These are phyloP conservation scores for Tylopilus cervinicoccineus DNA, from an alignment of 768 basidiomycete species.

Conservation along the genomic window DNA sequence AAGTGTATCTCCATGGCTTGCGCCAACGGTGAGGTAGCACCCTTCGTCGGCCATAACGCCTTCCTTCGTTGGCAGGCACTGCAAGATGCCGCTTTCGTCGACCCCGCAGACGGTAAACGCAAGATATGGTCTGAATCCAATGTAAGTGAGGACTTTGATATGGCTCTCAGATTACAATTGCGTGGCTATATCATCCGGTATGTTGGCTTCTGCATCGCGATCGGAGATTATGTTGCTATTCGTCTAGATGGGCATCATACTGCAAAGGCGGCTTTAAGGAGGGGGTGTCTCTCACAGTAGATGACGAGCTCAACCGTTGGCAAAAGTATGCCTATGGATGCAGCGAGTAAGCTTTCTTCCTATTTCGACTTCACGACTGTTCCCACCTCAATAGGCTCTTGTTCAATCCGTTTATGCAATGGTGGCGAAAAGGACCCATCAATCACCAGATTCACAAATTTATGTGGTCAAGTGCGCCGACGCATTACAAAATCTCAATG, in stretches of 20 bases:
- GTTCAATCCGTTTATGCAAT: slow-evolving; percentile 77
- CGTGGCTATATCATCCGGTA: slow-evolving; percentile 69
- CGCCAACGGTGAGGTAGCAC: slow-evolving; percentile 73
- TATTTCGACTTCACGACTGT: background rate
- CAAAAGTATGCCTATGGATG: slow-evolving; percentile 81
- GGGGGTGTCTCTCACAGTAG: slow-evolving; percentile 84
- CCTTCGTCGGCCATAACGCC: slow-evolving; percentile 85
- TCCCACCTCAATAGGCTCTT: slow-evolving; percentile 52
- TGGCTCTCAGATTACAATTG: slow-evolving; percentile 56
- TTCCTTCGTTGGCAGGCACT: slow-evolving; percentile 88
- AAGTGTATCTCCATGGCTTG: slow-evolving; percentile 75
- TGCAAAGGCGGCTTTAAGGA: slow-evolving; percentile 85
- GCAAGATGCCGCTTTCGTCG: slow-evolving; percentile 79
- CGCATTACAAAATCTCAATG: slow-evolving; percentile 78
- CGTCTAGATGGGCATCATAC: slow-evolving; percentile 70
- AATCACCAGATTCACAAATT: slow-evolving; percentile 75
- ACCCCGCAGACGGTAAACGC: slow-evolving; percentile 52
- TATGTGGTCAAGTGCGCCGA: slow-evolving; percentile 70
- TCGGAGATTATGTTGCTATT: background rate
- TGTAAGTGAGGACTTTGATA: slow-evolving; percentile 69
- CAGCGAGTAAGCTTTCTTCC: slow-evolving; percentile 42
- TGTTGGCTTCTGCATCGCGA: slow-evolving; percentile 1
- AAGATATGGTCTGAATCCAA: slow-evolving; percentile 67
- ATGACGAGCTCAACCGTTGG: slow-evolving; percentile 91
- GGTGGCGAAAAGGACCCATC: slow-evolving; percentile 80